Conservation (phyloP, 2,329 filamentous ascomycete genomes). For the Penicillium fuscoglaucum region DNA sequence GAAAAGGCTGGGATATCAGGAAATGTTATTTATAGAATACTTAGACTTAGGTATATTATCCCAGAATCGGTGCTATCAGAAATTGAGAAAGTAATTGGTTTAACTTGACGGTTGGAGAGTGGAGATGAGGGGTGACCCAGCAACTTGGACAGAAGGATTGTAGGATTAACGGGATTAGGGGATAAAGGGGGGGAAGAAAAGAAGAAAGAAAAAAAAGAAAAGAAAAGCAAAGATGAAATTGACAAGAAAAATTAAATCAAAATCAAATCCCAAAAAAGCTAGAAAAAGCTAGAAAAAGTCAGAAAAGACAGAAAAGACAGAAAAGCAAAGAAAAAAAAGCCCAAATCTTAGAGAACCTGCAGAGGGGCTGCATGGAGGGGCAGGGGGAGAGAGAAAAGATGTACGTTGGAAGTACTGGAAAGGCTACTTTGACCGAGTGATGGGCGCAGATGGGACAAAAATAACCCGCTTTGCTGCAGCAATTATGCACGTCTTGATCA, state of each 20-base stretch:
- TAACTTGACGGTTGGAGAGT: slow-evolving; percentile 13
- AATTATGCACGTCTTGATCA: slow-evolving; percentile 25
- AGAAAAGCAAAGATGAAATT: background rate
- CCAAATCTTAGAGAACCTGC: slow-evolving; percentile 17
- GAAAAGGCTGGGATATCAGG: background rate
- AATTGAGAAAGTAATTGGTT: background rate
- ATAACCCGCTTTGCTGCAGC: slow-evolving; percentile 28
- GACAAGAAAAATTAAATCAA: background rate
- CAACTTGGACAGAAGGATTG: slow-evolving; percentile 8
- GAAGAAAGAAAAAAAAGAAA: background rate
- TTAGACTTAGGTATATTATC: background rate
- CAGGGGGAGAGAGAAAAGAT: slow-evolving; percentile 6
- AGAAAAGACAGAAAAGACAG: background rate
- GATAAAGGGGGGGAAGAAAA: background rate
- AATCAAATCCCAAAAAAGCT: background rate
- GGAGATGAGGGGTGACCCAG: slow-evolving; percentile 10
- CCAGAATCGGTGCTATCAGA: background rate
- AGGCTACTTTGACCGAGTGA: slow-evolving; percentile 17
- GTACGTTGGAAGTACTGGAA: slow-evolving; percentile 2
- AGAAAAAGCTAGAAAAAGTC: background rate
- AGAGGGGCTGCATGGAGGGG: slow-evolving; percentile 25
- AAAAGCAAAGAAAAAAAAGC: background rate
- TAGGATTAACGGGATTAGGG: background rate
- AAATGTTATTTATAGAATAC: slow-evolving; percentile 6
- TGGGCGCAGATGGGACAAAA: slow-evolving; percentile 16